A percentile compares a stretch with the other conserved stretches of the same genome.
Conservation (phyloP, 805 yeast species). For the Starmerella etchellsii region DNA sequence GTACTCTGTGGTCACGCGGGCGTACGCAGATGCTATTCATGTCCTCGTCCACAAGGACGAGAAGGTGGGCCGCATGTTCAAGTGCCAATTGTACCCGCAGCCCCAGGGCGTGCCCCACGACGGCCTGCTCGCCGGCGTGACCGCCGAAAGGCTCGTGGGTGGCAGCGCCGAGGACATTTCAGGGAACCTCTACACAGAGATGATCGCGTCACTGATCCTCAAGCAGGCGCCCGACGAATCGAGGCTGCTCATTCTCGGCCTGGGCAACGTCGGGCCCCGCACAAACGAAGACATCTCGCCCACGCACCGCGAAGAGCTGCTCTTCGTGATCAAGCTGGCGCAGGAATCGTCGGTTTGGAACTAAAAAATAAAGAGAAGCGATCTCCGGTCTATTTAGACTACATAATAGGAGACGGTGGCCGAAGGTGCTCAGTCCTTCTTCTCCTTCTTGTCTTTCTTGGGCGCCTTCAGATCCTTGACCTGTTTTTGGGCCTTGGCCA, state of each 20-base stretch:
- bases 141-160: conserved; percentile 20
- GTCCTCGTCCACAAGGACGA: conserved; percentile 25
- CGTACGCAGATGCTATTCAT: conserved; percentile 24
- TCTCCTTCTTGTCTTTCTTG: background rate
- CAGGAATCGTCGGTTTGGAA: conserved; percentile 25
- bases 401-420: no score
- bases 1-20: conserved; percentile 24
- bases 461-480: conserved; percentile 12
- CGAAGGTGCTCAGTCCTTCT: background rate
- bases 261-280: conserved; percentile 23
- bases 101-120: conserved; percentile 19
- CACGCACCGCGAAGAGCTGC: conserved; percentile 23
- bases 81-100: conserved; percentile 18
- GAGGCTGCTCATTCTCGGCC: conserved; percentile 25
- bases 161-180: conserved; percentile 19
- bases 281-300: conserved; percentile 14
- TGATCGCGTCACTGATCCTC: conserved; percentile 25
- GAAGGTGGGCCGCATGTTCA: conserved; percentile 22
- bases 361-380: background rate
- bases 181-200: conserved; percentile 25
- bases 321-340: conserved; percentile 23
- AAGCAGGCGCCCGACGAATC: conserved; percentile 25
- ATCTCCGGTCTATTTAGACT: no score
- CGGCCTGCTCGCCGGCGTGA: conserved; percentile 15
- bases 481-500: conserved; percentile 14